These are phyloP conservation scores for Cordyceps militaris DNA, from an alignment of 2,329 filamentous ascomycete genomes.

Conservation along the genomic window DNA sequence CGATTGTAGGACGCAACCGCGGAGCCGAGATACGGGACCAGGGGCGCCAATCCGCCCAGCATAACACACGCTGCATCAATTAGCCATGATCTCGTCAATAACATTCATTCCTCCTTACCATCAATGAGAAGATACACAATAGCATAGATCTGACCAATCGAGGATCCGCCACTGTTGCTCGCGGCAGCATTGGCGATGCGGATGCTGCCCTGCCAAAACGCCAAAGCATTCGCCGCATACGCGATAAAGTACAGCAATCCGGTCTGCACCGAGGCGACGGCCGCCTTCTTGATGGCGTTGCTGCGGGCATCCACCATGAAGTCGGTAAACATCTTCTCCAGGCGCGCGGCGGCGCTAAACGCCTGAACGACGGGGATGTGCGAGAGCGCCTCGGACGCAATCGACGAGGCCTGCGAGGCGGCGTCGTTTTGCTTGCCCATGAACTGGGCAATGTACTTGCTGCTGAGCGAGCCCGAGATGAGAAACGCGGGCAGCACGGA, in stretches of 20 bases:
- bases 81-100: not conserved
- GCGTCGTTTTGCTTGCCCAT: constrained; percentile 36
- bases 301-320: constrained; percentile 38
- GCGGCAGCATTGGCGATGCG: constrained; percentile 22
- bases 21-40: constrained; percentile 48
- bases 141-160: constrained; percentile 41
- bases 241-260: constrained; percentile 58
- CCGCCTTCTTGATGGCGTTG: constrained; percentile 48
- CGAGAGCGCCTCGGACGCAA: constrained; percentile 47
- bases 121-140: constrained; percentile 49
- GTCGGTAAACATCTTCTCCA: constrained; percentile 40
- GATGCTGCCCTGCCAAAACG: constrained; percentile 57
- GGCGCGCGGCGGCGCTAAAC: constrained; percentile 42
- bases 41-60: constrained; percentile 50
- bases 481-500: constrained; percentile 49
- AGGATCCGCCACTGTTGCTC: constrained; percentile 27
- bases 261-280: constrained; percentile 46
- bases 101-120: constrained; percentile 19
- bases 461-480: constrained; percentile 44
- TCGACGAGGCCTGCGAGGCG: constrained; percentile 43
- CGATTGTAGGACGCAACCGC: constrained; percentile 48
- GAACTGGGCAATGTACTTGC: constrained; percentile 41
- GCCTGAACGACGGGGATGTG: constrained; percentile 48
- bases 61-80: constrained; percentile 43
- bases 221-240: constrained; percentile 55